Conservation (phyloP, 2,329 filamentous ascomycete species). For the Pseudomassariella vexata region DNA sequence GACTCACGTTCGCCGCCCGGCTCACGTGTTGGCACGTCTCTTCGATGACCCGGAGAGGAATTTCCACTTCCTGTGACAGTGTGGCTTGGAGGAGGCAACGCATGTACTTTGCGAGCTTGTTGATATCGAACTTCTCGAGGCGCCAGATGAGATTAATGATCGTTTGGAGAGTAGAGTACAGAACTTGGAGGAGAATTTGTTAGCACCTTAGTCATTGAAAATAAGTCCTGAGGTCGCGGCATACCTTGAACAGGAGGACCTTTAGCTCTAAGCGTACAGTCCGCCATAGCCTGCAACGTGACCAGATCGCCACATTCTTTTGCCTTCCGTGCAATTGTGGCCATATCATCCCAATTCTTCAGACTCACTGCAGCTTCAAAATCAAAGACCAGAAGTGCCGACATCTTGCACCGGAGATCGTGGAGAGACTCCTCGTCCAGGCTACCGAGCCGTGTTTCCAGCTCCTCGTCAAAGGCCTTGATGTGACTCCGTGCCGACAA, state of each 20-base stretch:
- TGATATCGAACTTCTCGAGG: conserved; percentile 48
- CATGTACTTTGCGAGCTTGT: conserved; percentile 68
- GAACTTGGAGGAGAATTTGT: conserved; percentile 32
- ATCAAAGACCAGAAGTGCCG: conserved; percentile 67
- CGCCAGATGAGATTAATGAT: conserved; percentile 65
- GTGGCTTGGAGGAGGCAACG: conserved; percentile 69
- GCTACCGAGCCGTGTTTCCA: conserved; percentile 32
- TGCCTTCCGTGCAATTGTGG: conserved; percentile 50
- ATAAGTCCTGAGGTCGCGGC: conserved; percentile 6
- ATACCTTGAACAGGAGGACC: conserved; percentile 44
- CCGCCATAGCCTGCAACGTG: conserved; percentile 59
- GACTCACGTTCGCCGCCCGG: conserved; percentile 40
- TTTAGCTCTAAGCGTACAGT: conserved; percentile 52
- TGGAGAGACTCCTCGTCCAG: conserved; percentile 36
- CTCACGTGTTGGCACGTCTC: conserved; percentile 52
- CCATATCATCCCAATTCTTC: conserved; percentile 61
- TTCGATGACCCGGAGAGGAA: conserved; percentile 57
- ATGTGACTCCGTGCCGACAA: conserved; percentile 55
- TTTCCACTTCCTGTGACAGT: conserved; percentile 47
- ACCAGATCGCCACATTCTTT: conserved; percentile 34
- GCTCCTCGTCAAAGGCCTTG: conserved; percentile 44
- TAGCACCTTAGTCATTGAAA: not conserved
- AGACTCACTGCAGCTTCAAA: conserved; percentile 69
- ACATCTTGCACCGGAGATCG: conserved; percentile 57
- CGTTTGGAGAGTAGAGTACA: conserved; percentile 52